A percentile compares a stretch with the other conserved stretches of the same genome.
Conservation (phyloP, 208 protist genomes). For the Trypanosoma rangeli region DNA sequence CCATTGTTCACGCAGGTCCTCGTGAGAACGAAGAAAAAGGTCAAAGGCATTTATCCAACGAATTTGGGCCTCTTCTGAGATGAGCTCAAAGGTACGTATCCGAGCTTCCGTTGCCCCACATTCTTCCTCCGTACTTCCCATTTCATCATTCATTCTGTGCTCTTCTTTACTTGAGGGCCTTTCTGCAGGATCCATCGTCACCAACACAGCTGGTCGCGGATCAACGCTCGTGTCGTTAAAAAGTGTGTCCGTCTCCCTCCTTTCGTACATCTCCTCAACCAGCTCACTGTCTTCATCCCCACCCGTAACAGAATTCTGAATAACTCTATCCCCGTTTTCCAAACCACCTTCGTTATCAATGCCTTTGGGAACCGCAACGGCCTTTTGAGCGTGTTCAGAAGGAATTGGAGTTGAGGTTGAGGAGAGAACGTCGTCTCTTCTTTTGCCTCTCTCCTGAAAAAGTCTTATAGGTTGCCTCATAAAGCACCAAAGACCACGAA, state of each 20-base stretch:
- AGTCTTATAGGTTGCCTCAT: slow-evolving; percentile 24
- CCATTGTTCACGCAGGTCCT: background rate
- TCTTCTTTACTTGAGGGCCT: background rate
- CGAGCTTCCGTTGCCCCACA: background rate
- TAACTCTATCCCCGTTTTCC: background rate
- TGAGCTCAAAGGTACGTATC: slow-evolving; percentile 5
- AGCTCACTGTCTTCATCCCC: background rate
- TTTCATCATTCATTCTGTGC: background rate
- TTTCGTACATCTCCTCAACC: background rate
- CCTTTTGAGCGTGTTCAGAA: background rate
- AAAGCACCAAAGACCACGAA: slow-evolving; percentile 69
- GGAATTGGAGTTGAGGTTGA: background rate
- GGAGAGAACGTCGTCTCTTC: background rate
- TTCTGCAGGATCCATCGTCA: background rate
- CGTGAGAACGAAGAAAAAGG: slow-evolving; percentile 19
- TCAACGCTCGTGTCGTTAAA: background rate
- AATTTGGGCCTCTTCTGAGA: slow-evolving; percentile 13
- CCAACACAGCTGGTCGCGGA: background rate
- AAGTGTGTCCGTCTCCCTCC: background rate
- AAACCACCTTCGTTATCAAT: background rate
- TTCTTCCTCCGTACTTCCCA: background rate
- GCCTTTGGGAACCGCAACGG: background rate
- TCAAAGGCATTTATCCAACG: slow-evolving; percentile 27
- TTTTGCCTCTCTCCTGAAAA: background rate
- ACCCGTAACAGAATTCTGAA: background rate